A percentile compares a stretch with the other conserved stretches of the same genome.
phyloP scores from a whole-genome alignment of 2,329 filamentous ascomycete species.

The Microascus cirrosus region DNA sequence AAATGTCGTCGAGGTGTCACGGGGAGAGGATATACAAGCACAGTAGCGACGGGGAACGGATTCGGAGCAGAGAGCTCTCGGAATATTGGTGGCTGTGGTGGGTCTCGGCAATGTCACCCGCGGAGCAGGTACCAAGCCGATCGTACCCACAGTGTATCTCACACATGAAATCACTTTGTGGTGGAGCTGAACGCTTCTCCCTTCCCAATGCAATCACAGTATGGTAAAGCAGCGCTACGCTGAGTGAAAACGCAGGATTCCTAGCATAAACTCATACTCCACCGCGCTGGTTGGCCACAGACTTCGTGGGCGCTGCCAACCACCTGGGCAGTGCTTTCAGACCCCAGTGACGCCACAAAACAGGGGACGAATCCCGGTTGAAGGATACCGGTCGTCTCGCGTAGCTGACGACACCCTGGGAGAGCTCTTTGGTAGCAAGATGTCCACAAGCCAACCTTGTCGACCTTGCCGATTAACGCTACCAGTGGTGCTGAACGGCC shows the following conservation, averaged over 20 bases:
- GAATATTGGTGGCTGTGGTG: not conserved
- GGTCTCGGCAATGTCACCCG: not conserved
- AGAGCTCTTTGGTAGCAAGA: too few relatives aligned
- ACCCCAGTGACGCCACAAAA: not conserved
- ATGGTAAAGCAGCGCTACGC: not conserved
- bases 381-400: too few relatives aligned
- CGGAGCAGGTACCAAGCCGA: not conserved
- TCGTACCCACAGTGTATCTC: not conserved
- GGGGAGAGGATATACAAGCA: not conserved
- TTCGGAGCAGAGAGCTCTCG: not conserved
- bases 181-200: not conserved
- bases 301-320: not conserved
- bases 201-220: not conserved
- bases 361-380: too few relatives aligned
- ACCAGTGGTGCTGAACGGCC: too few relatives aligned
- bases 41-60: too few relatives aligned
- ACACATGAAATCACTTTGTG: not conserved
- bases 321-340: not conserved
- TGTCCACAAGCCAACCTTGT: too few relatives aligned
- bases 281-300: not conserved
- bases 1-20: not conserved
- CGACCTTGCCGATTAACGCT: too few relatives aligned
- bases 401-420: too few relatives aligned
- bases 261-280: not conserved
- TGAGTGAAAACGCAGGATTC: not conserved